A percentile compares a stretch with the other conserved stretches of the same genome.
Conservation (phyloP, 106 monocot species). For the Vanilla planifolia region DNA sequence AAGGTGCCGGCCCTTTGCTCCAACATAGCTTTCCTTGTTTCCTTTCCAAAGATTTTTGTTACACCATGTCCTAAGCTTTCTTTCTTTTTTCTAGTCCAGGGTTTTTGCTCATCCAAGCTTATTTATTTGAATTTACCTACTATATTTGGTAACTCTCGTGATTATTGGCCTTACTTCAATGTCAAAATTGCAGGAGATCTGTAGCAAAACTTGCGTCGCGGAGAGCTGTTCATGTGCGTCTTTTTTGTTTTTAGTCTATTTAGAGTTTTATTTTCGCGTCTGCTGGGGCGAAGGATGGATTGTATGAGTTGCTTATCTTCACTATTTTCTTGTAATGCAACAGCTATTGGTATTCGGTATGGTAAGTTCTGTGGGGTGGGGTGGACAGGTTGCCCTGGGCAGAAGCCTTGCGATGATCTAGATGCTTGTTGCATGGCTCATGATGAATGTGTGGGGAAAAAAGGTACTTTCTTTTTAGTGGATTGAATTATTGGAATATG, state of each 20-base stretch:
- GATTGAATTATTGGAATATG: not conserved
- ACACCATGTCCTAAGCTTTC: not conserved
- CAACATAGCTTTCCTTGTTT: not conserved
- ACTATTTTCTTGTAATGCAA: constrained; percentile 3
- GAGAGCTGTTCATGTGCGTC: constrained; percentile 60
- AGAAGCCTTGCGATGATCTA: constrained; percentile 95
- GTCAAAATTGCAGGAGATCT: constrained; percentile 36
- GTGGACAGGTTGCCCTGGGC: constrained; percentile 81
- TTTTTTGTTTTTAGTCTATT: not conserved
- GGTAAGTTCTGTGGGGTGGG: constrained; percentile 89
- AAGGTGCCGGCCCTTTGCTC: no score
- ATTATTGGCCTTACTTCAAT: no score
- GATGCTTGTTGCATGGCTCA: constrained; percentile 85
- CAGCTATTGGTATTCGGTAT: constrained; percentile 76
- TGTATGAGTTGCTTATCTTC: not conserved
- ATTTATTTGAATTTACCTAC: not conserved
- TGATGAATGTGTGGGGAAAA: constrained; percentile 74
- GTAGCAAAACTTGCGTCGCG: constrained; percentile 75
- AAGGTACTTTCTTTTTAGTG: constrained; percentile 32
- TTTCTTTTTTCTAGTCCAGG: not conserved
- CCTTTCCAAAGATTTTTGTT: not conserved
- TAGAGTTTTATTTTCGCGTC: not conserved
- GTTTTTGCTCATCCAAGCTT: not conserved
- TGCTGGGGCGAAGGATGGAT: not conserved
- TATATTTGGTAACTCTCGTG: not conserved